phyloP scores from a whole-genome alignment of 73 alveolate species.

The Paramecium primaurelia region DNA sequence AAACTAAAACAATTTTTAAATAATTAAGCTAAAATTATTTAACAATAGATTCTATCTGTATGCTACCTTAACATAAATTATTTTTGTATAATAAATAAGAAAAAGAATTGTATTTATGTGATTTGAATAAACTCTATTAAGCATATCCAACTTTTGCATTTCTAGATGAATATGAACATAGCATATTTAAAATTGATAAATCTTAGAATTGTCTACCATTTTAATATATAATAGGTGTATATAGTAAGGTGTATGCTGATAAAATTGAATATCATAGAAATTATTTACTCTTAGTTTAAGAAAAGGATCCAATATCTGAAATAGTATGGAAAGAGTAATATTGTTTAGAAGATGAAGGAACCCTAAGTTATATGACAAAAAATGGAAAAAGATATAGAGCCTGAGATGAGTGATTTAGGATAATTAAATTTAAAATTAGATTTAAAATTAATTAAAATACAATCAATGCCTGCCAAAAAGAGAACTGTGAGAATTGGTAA shows the following conservation, averaged over 20 bases:
- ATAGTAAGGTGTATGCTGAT: not conserved
- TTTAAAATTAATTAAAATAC: slow-evolving; percentile 32
- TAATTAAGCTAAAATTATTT: not conserved
- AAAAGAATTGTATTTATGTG: slow-evolving; percentile 14
- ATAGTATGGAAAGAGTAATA: not conserved
- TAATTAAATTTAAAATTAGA: slow-evolving; percentile 38
- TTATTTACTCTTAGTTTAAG: not conserved
- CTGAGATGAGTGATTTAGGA: not conserved
- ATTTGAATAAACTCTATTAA: not conserved
- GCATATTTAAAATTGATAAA: not conserved
- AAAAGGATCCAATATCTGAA: not conserved
- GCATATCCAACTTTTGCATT: not conserved
- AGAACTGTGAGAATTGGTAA: slow-evolving; percentile 53
- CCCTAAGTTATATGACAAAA: not conserved
- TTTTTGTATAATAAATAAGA: not conserved
- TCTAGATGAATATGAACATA: not conserved
- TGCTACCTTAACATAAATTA: not conserved
- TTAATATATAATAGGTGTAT: not conserved
- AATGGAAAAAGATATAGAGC: not conserved
- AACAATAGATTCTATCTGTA: not conserved
- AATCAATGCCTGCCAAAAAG: slow-evolving; percentile 49
- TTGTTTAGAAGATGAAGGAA: not conserved
- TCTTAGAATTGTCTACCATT: slow-evolving; percentile 6
- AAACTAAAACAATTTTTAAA: not conserved
- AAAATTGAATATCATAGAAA: not conserved